Base-by-base conservation (phyloP, 2,329 filamentous ascomycete genomes). In the Diaporthe batatas region DNA sequence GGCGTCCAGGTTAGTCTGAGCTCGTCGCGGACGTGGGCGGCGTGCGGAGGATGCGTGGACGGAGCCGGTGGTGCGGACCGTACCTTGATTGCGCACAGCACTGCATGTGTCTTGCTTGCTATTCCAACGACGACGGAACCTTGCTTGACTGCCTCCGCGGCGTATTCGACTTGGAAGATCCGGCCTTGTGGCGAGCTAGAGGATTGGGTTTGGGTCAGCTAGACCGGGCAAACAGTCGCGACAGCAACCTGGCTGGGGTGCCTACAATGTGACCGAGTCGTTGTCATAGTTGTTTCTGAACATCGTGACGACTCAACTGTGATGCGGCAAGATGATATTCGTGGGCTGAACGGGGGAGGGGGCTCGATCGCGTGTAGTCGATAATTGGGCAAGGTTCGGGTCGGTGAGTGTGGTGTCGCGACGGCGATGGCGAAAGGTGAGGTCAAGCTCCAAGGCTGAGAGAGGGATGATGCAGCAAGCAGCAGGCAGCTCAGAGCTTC, bases 241-340 rank as follows among this genome's bases (percentile, higher is more conserved):
- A 70, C 78, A 75, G 69, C 73, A 73, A n/a, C 73, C 74, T 75
- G 72, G 73, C 70, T 74, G 71, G 57, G 62, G 25, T 32, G 85
- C 92, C 86, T 89, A 98, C 95, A 98, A 99, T 86, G 96, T 99
- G 86, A 98, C 95, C 76, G 96, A 97, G 86, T 99, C 96, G 91
- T 99, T 99, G 88, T 99, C 96, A 90, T 99, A 99, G 86, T 98
- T 98, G 90, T 99, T 99, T 86, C 96, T 91, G 88, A 99, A 99
- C 96, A 99, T 98, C 81, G 81, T 91, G 89, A 77, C 79, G 57
- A 72, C 59, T 74, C 59, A 70, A 57, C 42, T 55, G 32, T 32
- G 59, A 25, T 62, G 42, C 53, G 5, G 44, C 23, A 53, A 21
- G 11, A 21, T 12, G 18, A 6, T 23, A 5, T 8, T 54, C 11